A percentile compares a stretch with the other conserved stretches of the same genome.
Conservation (phyloP, 2,329 filamentous ascomycete species). For the Clarireedia sp. region DNA sequence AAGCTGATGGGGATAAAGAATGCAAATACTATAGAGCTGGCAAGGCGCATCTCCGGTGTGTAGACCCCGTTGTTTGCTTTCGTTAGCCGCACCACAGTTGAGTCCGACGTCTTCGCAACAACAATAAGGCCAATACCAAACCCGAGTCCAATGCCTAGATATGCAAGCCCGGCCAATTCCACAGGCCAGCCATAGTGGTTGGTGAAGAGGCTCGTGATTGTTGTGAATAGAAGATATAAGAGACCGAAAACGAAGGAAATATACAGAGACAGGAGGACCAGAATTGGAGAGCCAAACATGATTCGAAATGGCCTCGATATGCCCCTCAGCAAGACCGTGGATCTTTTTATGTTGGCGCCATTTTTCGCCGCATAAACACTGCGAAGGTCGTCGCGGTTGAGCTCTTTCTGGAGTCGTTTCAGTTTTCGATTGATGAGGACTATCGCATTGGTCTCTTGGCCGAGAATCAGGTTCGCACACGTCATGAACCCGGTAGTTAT, state of each 20-base stretch:
- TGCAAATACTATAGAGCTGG: slow-evolving; percentile 42
- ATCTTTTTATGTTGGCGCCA: no score
- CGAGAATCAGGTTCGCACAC: slow-evolving; percentile 14
- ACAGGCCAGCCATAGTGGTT: background rate
- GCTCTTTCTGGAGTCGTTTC: no score
- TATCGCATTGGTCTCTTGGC: background rate
- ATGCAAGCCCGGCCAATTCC: background rate
- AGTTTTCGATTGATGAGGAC: background rate
- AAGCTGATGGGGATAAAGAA: slow-evolving; percentile 43
- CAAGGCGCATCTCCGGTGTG: slow-evolving; percentile 33
- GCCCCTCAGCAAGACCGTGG: no score
- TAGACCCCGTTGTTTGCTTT: slow-evolving; percentile 33
- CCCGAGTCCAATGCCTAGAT: slow-evolving; percentile 22
- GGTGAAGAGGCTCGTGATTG: background rate
- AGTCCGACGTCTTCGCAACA: slow-evolving; percentile 34
- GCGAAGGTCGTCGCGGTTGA: no score
- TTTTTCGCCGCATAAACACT: no score
- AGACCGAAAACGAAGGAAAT: no score
- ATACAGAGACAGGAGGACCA: no score
- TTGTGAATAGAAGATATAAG: background rate
- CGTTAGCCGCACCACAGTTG: slow-evolving; percentile 37
- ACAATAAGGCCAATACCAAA: slow-evolving; percentile 31
- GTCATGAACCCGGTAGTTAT: slow-evolving; percentile 23
- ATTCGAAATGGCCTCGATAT: no score
- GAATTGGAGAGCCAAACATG: no score